Base-by-base conservation (phyloP, 495 filamentous ascomycete genomes). In the Penicillium coffeae region DNA sequence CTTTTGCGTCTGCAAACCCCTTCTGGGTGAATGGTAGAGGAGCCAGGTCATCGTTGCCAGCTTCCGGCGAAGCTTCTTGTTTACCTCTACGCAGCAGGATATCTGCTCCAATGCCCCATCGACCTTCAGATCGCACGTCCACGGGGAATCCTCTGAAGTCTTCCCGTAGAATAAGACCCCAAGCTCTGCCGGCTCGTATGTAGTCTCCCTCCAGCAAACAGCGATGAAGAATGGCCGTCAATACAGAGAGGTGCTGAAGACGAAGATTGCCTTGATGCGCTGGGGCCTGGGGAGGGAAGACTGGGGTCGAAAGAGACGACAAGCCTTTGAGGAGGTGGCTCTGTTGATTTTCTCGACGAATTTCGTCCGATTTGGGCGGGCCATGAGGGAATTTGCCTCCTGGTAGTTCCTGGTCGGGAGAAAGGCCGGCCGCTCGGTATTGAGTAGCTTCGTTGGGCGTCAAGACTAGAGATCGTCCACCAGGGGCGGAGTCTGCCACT, bases 21-120 rank as follows among this genome's bases (percentile, higher is more conserved):
- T 75, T 70, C 12, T 61, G 58, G 0, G 71, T 77, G 49, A 80
- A 81, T 1, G 57, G 54, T 7, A 55, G 42, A 25, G 45, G 14
- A 10, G 47, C 47, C n/a, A 19, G 15, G 19, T 6, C 45, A 8
- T 2, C 44, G 8, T 19, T 16, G 16, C 16, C 22, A 21, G 34
- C 4, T 36, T 37, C 18, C 16, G 30, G 48, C 10, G 59, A 33
- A 6, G 54, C 45, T 25, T 55, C 35, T 40, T 64, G 56, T 47
- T 52, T 45, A 48, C 64, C 61, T 55, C 71, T 65, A 12, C 76
- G 73, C 21, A 87, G 69, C 38, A 88, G 58, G 37, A 89, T 71
- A 54, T 88, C 85, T 13, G 84, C 84, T 20, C 84, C 85, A 37
- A 89, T 78, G 12, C 82, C 83, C 85, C 85, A 89, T 47, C 79